phyloP scores from a whole-genome alignment of 768 basidiomycete species.

The Suillus fuscotomentosus region DNA sequence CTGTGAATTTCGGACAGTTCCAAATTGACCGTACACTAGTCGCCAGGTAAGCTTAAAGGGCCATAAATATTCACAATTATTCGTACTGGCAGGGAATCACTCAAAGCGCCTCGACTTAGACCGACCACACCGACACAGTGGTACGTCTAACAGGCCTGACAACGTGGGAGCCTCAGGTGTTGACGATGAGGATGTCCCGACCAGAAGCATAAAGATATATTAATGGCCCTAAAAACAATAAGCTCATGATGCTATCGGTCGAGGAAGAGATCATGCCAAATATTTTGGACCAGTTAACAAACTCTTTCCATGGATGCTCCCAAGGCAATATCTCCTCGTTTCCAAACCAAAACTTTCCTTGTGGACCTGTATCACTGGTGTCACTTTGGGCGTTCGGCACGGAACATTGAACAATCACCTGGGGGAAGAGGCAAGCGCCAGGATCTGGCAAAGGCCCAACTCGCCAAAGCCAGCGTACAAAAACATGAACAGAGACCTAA shows the following conservation, averaged over 20 bases:
- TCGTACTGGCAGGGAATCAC: too few relatives aligned
- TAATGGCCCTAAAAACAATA: background rate
- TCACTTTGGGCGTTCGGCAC: background rate
- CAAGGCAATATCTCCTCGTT: background rate
- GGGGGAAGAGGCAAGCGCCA: background rate
- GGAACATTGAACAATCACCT: background rate
- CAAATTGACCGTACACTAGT: too few relatives aligned
- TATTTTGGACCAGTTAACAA: background rate
- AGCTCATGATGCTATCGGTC: background rate
- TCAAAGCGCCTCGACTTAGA: too few relatives aligned
- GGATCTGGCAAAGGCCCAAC: background rate
- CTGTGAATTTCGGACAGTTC: too few relatives aligned
- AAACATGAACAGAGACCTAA: background rate
- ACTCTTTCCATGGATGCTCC: background rate
- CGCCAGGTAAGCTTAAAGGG: too few relatives aligned
- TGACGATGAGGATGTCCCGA: background rate
- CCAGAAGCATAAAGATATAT: background rate
- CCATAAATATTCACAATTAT: too few relatives aligned
- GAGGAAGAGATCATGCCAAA: background rate
- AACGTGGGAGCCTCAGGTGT: background rate
- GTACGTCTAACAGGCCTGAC: too few relatives aligned
- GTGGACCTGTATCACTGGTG: background rate
- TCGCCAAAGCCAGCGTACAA: background rate
- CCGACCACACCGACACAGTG: too few relatives aligned
- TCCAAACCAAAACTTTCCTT: background rate